These are phyloP conservation scores for Wickerhamiella qilinensis DNA, from an alignment of 805 yeast species.

Conservation along the genomic window DNA sequence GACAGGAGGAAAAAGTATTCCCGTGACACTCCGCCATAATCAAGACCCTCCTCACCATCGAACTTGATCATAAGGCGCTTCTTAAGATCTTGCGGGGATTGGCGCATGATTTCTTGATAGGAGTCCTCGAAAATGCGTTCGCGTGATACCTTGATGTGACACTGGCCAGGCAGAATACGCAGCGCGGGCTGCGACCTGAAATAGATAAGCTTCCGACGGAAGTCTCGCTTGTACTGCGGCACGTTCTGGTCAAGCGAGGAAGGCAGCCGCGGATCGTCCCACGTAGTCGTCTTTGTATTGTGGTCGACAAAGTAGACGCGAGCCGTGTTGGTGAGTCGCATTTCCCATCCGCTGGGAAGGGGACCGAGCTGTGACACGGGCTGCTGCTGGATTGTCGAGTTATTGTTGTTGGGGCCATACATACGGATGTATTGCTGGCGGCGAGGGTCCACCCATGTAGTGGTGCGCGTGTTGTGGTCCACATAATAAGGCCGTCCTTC, in stretches of 20 bases:
- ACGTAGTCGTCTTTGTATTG: conserved; percentile 96
- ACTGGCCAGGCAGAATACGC: conserved; percentile 94
- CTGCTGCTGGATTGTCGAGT: conserved; percentile 90
- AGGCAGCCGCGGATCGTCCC: conserved; percentile 99
- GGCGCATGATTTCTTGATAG: conserved; percentile 97
- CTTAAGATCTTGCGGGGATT: conserved; percentile 94
- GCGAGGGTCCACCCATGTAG: conserved; percentile 99
- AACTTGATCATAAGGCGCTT: conserved; percentile 95
- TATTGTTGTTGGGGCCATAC: conserved; percentile 54
- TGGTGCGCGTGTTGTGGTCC: conserved; percentile 97
- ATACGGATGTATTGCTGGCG: conserved; percentile 96
- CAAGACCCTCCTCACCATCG: conserved; percentile 98
- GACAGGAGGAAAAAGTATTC: conserved; percentile 93
- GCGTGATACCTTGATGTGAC: conserved; percentile 95
- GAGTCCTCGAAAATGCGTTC: conserved; percentile 94
- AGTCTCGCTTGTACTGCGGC: conserved; percentile 98
- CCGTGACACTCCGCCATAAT: conserved; percentile 98
- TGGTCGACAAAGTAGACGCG: conserved; percentile 98
- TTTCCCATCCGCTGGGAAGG: conserved; percentile 98
- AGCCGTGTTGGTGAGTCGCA: conserved; percentile 97
- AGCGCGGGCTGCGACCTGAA: conserved; percentile 97
- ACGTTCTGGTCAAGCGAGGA: conserved; percentile 95
- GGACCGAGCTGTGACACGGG: conserved; percentile 97
- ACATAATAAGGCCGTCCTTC: conserved; percentile 98
- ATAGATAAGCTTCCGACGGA: conserved; percentile 91